Conservation (phyloP, 306 rosid genomes). For the Dicorynia guianensis region DNA sequence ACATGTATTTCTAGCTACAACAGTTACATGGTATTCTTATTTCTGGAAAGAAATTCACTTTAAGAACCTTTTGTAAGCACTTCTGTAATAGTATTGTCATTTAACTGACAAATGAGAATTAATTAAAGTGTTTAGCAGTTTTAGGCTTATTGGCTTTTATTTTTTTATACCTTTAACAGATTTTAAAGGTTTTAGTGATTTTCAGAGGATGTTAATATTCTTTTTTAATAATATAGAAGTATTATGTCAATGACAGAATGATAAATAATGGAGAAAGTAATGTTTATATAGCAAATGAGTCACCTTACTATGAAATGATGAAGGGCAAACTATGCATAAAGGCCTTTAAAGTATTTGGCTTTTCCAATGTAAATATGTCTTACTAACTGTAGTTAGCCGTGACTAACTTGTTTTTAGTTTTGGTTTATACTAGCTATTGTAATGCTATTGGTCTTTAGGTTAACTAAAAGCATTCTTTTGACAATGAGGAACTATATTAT, state of each 20-base stretch:
- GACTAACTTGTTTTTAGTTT: no score
- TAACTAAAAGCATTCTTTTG: constrained; percentile 32
- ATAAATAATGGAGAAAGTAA: constrained; percentile 27
- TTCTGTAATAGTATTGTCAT: constrained; percentile 15
- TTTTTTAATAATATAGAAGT: constrained; percentile 11
- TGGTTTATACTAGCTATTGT: no score
- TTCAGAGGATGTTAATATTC: constrained; percentile 5
- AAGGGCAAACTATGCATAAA: background rate
- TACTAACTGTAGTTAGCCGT: no score
- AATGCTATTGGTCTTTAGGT: no score
- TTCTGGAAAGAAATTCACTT: constrained; percentile 15
- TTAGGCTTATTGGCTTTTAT: constrained; percentile 11
- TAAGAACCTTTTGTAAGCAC: constrained; percentile 18
- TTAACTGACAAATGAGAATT: constrained; percentile 1
- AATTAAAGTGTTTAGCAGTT: background rate
- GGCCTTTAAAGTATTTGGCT: no score
- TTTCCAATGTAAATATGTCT: no score
- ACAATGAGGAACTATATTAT: constrained; percentile 28
- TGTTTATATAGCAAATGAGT: background rate
- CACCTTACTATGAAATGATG: background rate
- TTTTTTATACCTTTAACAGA: constrained; percentile 20
- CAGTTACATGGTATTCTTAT: constrained; percentile 20
- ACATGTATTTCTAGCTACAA: background rate
- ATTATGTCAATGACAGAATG: background rate
- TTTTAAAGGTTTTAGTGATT: background rate